phyloP scores from a whole-genome alignment of 441 rosid genomes.

The Erodium moschatum region DNA sequence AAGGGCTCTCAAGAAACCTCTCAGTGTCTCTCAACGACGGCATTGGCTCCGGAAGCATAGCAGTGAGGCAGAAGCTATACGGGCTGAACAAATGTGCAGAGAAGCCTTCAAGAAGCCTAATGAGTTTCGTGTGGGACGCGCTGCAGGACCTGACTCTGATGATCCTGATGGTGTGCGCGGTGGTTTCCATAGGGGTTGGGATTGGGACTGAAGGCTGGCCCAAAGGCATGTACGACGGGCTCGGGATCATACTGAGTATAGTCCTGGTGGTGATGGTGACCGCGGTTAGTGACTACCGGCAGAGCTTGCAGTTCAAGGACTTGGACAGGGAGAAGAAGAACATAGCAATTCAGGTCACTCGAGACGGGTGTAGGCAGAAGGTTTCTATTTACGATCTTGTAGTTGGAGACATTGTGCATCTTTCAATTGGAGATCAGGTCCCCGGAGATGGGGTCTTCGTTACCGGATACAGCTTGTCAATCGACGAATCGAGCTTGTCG shows the following conservation, averaged over 20 bases:
- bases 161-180: slow-evolving; percentile 37
- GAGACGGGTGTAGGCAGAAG: slow-evolving; percentile 38
- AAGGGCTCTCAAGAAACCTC: slow-evolving; percentile 36
- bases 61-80: slow-evolving; percentile 40
- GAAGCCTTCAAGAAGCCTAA: slow-evolving; percentile 44
- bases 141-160: slow-evolving; percentile 42
- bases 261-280: slow-evolving; percentile 39
- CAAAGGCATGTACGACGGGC: slow-evolving; percentile 37
- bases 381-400: slow-evolving; percentile 39
- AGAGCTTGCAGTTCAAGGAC: slow-evolving; percentile 42
- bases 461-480: slow-evolving; percentile 33
- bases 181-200: slow-evolving; percentile 39
- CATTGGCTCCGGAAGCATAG: slow-evolving; percentile 27
- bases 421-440: slow-evolving; percentile 39
- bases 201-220: slow-evolving; percentile 45
- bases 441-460: slow-evolving; percentile 43
- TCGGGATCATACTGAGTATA: slow-evolving; percentile 38
- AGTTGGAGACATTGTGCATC: slow-evolving; percentile 42
- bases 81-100: slow-evolving; percentile 50
- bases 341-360: slow-evolving; percentile 35
- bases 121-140: slow-evolving; percentile 44
- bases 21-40: slow-evolving; percentile 37
- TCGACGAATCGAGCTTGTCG: slow-evolving; percentile 46
- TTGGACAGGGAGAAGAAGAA: slow-evolving; percentile 47
- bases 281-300: slow-evolving; percentile 42